These are phyloP conservation scores for Gastrodia elata DNA, from an alignment of 106 monocot genomes.

Conservation along the genomic window DNA sequence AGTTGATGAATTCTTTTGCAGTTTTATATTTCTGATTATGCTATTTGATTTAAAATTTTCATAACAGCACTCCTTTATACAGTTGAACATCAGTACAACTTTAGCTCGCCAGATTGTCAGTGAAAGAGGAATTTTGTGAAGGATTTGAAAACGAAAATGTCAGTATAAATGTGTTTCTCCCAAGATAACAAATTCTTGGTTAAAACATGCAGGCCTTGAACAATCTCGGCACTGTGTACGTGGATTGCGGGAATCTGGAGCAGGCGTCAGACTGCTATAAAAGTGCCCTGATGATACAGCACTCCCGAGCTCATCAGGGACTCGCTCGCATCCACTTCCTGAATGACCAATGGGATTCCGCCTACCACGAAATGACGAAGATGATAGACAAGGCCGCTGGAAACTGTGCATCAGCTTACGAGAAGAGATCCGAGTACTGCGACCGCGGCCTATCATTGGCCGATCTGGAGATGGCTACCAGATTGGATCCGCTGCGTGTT, in stretches of 20 bases:
- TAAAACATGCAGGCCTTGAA: constrained; percentile 71
- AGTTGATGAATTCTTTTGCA: too few species aligned
- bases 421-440: constrained; percentile 95
- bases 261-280: constrained; percentile 87
- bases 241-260: constrained; percentile 88
- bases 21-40: too few species aligned
- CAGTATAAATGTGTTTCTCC: background rate
- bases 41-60: too few species aligned
- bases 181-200: background rate
- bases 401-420: constrained; percentile 95
- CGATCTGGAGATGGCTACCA: constrained; percentile 86
- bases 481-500: constrained; percentile 81
- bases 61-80: too few species aligned
- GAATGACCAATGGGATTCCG: constrained; percentile 60
- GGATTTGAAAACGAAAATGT: background rate
- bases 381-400: constrained; percentile 81
- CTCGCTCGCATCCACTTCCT: constrained; percentile 93
- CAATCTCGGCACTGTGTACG: constrained; percentile 95
- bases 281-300: constrained; percentile 83
- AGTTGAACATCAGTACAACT: too few species aligned
- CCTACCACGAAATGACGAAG: constrained; percentile 93
- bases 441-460: constrained; percentile 69
- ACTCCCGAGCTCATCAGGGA: constrained; percentile 96
- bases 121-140: too few species aligned
- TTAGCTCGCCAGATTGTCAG: too few species aligned